Evolutionary conservation across 257 asterid genomes (phyloP).

Genomic region (Fraxinus cuspidata): DNA sequence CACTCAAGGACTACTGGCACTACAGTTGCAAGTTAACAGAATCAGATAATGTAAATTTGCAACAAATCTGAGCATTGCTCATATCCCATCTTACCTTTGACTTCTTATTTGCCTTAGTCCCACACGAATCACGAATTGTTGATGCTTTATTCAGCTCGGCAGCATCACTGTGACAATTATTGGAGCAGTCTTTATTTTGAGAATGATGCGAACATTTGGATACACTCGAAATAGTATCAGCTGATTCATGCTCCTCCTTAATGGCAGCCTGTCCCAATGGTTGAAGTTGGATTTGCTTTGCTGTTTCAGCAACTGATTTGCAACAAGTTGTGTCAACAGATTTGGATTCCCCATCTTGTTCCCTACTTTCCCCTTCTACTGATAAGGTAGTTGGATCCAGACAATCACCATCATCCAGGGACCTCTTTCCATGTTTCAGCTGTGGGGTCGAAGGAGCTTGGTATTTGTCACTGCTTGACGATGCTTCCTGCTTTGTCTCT

Average conservation of each 20-base stretch:
- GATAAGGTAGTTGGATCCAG: conserved; percentile 42
- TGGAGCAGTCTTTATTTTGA: conserved; percentile 23
- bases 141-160: conserved; percentile 31
- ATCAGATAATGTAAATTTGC: neutral
- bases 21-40: neutral
- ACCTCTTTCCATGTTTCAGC: conserved; percentile 42
- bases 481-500: conserved; percentile 26
- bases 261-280: conserved; percentile 12
- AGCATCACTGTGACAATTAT: conserved; percentile 6
- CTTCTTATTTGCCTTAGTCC: conserved; percentile 42
- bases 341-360: conserved; percentile 49
- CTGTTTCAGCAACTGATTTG: conserved; percentile 33
- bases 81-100: conserved; percentile 34
- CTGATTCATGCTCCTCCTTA: conserved; percentile 38
- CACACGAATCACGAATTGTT: conserved; percentile 26
- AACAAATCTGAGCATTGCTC: neutral
- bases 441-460: conserved; percentile 61
- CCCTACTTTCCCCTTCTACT: conserved; percentile 31
- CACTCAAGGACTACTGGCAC: neutral
- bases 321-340: conserved; percentile 49
- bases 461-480: conserved; percentile 39
- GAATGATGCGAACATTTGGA: conserved; percentile 8
- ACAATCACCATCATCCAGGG: conserved; percentile 36
- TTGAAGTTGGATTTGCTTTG: conserved; percentile 17
- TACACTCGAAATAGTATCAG: conserved; percentile 17